These are phyloP conservation scores for Dothistroma pini DNA, from an alignment of 2,329 filamentous ascomycete genomes.

Conservation along the genomic window DNA sequence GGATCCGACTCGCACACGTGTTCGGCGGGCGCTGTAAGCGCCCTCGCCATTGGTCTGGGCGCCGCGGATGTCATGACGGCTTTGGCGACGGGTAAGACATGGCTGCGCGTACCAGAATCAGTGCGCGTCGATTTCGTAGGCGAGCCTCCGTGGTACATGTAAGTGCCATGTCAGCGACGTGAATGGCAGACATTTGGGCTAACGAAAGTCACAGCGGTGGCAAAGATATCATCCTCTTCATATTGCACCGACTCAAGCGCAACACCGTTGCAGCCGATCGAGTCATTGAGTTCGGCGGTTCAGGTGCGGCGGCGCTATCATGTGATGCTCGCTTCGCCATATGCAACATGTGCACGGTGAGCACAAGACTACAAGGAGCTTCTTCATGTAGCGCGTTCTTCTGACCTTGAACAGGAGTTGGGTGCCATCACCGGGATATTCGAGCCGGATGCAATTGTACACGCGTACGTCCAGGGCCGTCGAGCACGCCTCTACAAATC, in stretches of 20 bases:
- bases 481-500: conserved; percentile 2
- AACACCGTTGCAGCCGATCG: conserved; percentile 13
- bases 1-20: conserved; percentile 12
- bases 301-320: neutral
- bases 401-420: conserved; percentile 1
- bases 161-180: neutral
- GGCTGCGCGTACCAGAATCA: conserved; percentile 15
- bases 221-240: conserved; percentile 16
- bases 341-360: conserved; percentile 15
- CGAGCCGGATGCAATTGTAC: conserved; percentile 6
- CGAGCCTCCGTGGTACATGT: conserved; percentile 7
- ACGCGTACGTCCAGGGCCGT: conserved; percentile 3
- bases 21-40: conserved; percentile 10
- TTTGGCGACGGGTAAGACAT: conserved; percentile 11
- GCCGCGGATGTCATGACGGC: conserved; percentile 16
- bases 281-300: conserved; percentile 11
- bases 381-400: neutral
- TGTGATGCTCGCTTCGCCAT: conserved; percentile 13
- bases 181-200: neutral
- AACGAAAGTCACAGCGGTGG: neutral
- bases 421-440: conserved; percentile 14
- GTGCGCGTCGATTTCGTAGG: conserved; percentile 9
- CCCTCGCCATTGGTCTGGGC: conserved; percentile 15
- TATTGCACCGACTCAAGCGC: conserved; percentile 10
- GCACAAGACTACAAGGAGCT: neutral